A percentile compares a stretch with the other conserved stretches of the same genome.
Evolutionary conservation across 352 stramenopile species (phyloP).

Genomic region (Phytophthora colocasiae): DNA sequence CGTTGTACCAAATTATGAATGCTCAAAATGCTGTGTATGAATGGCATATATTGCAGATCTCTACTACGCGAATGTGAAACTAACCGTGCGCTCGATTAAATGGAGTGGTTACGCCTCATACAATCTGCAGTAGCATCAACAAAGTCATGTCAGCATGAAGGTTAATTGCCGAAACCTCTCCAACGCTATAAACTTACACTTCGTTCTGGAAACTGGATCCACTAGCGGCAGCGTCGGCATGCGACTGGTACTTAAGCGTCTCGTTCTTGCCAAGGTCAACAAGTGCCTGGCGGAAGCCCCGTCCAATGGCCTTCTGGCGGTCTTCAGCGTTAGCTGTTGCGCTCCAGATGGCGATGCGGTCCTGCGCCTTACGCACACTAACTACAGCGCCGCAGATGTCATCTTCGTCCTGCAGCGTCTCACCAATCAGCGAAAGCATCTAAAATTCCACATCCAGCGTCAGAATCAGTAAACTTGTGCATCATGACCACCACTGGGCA

Average conservation of each 20-base stretch:
- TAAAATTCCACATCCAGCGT: slow-evolving; percentile 30
- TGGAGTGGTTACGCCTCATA: slow-evolving; percentile 85
- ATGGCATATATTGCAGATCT: slow-evolving; percentile 46
- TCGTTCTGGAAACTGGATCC: slow-evolving; percentile 93
- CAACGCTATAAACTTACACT: slow-evolving; percentile 68
- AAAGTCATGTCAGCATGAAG: slow-evolving; percentile 13
- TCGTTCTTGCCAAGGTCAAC: slow-evolving; percentile 90
- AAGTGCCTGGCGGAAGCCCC: slow-evolving; percentile 81
- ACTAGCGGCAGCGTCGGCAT: slow-evolving; percentile 85
- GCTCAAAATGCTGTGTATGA: slow-evolving; percentile 44
- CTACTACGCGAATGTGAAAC: slow-evolving; percentile 57
- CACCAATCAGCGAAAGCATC: slow-evolving; percentile 96
- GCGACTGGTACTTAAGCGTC: slow-evolving; percentile 90
- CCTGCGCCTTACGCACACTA: slow-evolving; percentile 94
- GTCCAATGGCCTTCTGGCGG: slow-evolving; percentile 81
- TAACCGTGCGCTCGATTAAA: slow-evolving; percentile 63
- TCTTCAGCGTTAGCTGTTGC: slow-evolving; percentile 78
- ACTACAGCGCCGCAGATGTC: slow-evolving; percentile 97
- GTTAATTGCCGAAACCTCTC: neutral
- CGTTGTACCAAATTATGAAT: slow-evolving; percentile 5
- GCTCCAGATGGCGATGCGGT: slow-evolving; percentile 97
- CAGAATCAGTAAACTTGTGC: slow-evolving; percentile 2
- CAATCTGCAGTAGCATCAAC: slow-evolving; percentile 57
- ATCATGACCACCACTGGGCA: neutral
- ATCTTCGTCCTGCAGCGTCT: slow-evolving; percentile 94